Conservation (phyloP, 768 basidiomycete genomes). For the Suillus bovinus region DNA sequence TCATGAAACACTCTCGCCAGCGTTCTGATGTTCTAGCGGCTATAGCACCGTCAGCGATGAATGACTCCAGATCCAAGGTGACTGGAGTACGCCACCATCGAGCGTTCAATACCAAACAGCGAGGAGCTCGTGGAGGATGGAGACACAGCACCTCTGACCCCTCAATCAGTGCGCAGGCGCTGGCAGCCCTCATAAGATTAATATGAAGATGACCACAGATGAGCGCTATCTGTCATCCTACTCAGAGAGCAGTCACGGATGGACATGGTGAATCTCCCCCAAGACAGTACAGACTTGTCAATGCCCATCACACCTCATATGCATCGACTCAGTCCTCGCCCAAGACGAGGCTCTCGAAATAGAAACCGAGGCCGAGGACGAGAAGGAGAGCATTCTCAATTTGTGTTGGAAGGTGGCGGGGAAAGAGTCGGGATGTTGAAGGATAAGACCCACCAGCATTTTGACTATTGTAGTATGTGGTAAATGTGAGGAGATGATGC, state of each 20-base stretch:
- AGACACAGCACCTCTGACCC: not conserved
- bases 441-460: not conserved
- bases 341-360: not conserved
- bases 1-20: not conserved
- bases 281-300: not conserved
- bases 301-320: not conserved
- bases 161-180: conserved; percentile 1
- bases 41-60: conserved; percentile 1
- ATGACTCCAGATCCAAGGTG: not conserved
- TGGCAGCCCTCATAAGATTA: not conserved
- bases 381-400: not conserved
- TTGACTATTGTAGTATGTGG: not conserved
- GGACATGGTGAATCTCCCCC: not conserved
- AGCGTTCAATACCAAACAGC: not conserved
- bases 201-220: not conserved
- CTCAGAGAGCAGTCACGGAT: not conserved
- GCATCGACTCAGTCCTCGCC: not conserved
- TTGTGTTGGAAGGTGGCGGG: not conserved
- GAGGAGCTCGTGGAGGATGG: not conserved
- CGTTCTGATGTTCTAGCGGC: not conserved
- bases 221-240: not conserved
- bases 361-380: no score
- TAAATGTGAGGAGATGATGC: not conserved
- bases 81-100: not conserved
- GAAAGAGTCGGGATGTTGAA: not conserved